A percentile compares a stretch with the other conserved stretches of the same genome.
Conservation (phyloP, 345 rosid species). For the Eucalyptus sp. region DNA sequence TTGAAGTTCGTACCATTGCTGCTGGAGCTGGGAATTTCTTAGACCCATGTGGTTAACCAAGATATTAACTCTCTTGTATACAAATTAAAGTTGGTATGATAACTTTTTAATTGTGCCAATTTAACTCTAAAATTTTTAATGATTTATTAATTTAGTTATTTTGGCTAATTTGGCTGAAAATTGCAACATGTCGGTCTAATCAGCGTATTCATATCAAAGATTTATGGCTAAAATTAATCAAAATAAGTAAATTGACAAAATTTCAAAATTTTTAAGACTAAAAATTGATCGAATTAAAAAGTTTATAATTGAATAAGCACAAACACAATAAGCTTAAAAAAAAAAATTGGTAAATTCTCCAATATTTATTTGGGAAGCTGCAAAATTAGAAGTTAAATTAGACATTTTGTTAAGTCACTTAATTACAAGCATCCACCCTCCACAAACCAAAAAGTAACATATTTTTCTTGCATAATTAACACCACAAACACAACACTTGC, state of each 20-base stretch:
- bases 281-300: too few relatives aligned
- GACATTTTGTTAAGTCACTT: not conserved
- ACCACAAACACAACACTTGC: not conserved
- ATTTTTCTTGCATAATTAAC: not conserved
- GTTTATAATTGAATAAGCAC: too few relatives aligned
- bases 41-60: too few relatives aligned
- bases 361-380: not conserved
- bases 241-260: too few relatives aligned
- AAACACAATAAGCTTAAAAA: fast-evolving
- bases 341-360: not conserved
- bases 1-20: not conserved
- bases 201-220: not conserved
- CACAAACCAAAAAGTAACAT: not conserved
- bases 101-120: too few relatives aligned
- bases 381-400: not conserved
- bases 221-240: not conserved
- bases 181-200: not conserved
- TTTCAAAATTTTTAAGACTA: too few relatives aligned
- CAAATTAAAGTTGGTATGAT: fast-evolving
- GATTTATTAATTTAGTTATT: too few relatives aligned
- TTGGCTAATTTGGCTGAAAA: not conserved
- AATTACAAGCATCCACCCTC: not conserved
- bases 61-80: not conserved
- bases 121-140: too few relatives aligned
- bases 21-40: not conserved